Percentiles rank a stretch among this genome's conserved stretches.
Conservation (phyloP, 345 rosid species). For the Reutealis trisperma region DNA sequence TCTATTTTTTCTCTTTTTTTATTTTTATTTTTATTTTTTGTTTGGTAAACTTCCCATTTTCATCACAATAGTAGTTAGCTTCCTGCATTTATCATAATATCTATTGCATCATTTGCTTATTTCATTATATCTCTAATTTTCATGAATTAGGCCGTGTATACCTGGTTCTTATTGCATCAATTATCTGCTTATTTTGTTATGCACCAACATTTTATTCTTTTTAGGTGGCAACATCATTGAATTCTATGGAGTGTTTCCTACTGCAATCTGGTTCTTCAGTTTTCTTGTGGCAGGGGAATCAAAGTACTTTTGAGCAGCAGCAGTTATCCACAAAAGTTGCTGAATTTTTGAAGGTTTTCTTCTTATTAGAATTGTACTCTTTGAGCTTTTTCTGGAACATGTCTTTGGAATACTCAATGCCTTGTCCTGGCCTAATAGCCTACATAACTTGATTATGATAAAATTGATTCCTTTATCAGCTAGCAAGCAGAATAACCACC, state of each 20-base stretch:
- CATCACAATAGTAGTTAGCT: no score
- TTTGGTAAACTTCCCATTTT: no score
- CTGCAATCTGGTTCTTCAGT: constrained; percentile 93
- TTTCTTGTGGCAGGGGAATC: constrained; percentile 94
- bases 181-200: background rate
- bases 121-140: no score
- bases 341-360: constrained; percentile 79
- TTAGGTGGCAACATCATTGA: constrained; percentile 83
- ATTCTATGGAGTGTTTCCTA: constrained; percentile 85
- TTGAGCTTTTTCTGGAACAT: background rate
- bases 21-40: no score
- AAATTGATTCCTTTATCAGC: background rate
- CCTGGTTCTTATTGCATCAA: no score
- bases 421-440: background rate
- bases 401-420: background rate
- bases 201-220: background rate
- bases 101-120: no score
- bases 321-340: constrained; percentile 82
- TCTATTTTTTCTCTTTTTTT: no score
- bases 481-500: background rate
- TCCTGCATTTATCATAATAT: no score
- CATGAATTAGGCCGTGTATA: no score
- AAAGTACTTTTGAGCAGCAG: constrained; percentile 90
- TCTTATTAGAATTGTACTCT: background rate
- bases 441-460: background rate